phyloP scores from a whole-genome alignment of 208 protist genomes.

The Sergeia podlipaevii region DNA sequence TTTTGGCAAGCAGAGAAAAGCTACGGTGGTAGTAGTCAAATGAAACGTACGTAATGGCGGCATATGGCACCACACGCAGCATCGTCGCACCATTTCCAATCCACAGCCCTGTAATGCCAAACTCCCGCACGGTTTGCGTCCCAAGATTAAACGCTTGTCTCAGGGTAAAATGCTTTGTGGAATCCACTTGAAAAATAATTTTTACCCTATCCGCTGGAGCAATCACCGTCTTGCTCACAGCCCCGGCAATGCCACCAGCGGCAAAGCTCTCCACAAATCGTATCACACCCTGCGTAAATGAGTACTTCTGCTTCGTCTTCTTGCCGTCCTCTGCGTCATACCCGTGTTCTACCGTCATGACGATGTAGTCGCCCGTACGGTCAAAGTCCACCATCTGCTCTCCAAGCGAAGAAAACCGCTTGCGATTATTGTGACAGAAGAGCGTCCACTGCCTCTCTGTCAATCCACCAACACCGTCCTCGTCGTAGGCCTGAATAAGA shows the following conservation, averaged over 20 bases:
- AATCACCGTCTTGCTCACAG: conserved; percentile 92
- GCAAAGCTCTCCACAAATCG: conserved; percentile 88
- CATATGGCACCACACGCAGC: conserved; percentile 93
- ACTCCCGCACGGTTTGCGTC: conserved; percentile 70
- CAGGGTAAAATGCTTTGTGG: conserved; percentile 51
- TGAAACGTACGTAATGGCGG: conserved; percentile 92
- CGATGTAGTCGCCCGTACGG: conserved; percentile 58
- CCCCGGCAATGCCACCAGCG: conserved; percentile 92
- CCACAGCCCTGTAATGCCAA: conserved; percentile 88
- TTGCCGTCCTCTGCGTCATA: neutral
- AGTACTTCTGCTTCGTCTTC: neutral
- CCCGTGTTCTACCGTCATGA: conserved; percentile 22
- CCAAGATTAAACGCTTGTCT: conserved; percentile 58
- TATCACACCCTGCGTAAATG: conserved; percentile 32
- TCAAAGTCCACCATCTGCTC: conserved; percentile 56
- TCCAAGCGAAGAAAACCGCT: conserved; percentile 47
- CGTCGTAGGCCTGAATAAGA: conserved; percentile 57
- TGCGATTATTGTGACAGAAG: conserved; percentile 71
- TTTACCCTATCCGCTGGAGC: conserved; percentile 93
- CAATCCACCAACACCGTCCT: conserved; percentile 44
- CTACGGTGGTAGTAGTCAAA: conserved; percentile 89
- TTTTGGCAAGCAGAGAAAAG: conserved; percentile 11
- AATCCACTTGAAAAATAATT: conserved; percentile 95
- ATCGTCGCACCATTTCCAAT: conserved; percentile 95
- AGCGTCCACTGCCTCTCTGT: conserved; percentile 59